Evolutionary conservation across 768 basidiomycete species (phyloP).

Genomic region (Fomitopsis serialis): DNA sequence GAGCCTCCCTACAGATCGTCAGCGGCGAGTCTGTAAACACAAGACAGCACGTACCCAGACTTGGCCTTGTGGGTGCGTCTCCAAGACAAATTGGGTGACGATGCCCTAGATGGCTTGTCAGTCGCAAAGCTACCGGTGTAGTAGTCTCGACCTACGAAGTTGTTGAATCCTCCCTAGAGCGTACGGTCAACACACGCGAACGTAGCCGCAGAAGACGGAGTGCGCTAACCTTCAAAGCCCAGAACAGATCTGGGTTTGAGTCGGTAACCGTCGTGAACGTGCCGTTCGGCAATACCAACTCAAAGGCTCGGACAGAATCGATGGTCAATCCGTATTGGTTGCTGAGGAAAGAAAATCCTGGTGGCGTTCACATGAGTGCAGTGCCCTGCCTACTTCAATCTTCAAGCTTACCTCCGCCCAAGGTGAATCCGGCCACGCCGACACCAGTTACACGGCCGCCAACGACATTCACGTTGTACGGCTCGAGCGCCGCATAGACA

Average conservation of each 20-base stretch:
- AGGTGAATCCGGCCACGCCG: constrained; percentile 25
- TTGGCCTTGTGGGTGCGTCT: constrained; percentile 46
- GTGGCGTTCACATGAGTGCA: not conserved
- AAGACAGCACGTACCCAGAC: constrained; percentile 47
- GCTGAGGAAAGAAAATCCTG: constrained; percentile 60
- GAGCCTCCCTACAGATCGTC: constrained; percentile 40
- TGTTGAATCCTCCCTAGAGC: constrained; percentile 53
- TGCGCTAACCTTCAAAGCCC: constrained; percentile 40
- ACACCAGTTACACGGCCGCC: constrained; percentile 53
- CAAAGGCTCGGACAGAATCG: constrained; percentile 49
- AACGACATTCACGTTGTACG: constrained; percentile 45
- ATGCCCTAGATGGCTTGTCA: constrained; percentile 36
- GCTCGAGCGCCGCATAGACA: constrained; percentile 50
- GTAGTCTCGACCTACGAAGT: constrained; percentile 47
- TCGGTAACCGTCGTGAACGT: constrained; percentile 30
- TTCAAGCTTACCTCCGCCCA: constrained; percentile 46
- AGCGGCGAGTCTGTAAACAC: not conserved
- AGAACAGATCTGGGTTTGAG: constrained; percentile 35
- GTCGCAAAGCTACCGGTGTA: constrained; percentile 14
- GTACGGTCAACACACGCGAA: not conserved
- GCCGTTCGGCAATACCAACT: constrained; percentile 55
- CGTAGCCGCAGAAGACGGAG: not conserved
- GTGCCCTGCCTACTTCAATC: not conserved
- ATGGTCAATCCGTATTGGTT: constrained; percentile 56
- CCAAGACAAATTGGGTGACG: constrained; percentile 52